Percentiles rank a stretch among this genome's conserved stretches.
Evolutionary conservation across 805 yeast species (phyloP).

Genomic region (Monosporozyma yasuniensis): DNA sequence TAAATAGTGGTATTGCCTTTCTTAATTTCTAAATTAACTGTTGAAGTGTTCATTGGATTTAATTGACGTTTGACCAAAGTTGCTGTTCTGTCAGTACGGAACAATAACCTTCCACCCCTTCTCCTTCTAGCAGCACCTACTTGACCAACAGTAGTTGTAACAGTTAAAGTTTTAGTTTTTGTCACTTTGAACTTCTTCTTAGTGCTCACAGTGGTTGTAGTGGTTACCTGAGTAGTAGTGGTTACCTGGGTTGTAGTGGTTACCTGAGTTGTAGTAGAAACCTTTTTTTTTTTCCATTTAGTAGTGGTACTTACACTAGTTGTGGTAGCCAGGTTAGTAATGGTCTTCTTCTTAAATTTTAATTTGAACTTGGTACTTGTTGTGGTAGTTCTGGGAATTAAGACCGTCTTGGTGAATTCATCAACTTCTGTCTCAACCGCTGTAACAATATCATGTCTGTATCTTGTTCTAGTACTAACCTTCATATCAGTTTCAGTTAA

Average conservation of each 20-base stretch:
- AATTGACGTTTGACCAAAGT: neutral
- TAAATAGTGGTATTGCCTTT: neutral
- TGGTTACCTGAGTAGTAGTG: constrained; percentile 10
- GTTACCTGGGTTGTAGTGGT: constrained; percentile 9
- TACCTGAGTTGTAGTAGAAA: constrained; percentile 8
- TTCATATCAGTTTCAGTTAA: constrained; percentile 19
- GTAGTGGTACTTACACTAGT: constrained; percentile 14
- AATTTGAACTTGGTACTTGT: constrained; percentile 12
- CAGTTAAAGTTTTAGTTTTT: constrained; percentile 7
- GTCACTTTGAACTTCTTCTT: constrained; percentile 2
- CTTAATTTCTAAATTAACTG: neutral
- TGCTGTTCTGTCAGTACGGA: neutral
- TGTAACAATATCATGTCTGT: constrained; percentile 13
- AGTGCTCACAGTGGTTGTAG: constrained; percentile 9
- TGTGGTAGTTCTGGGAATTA: neutral
- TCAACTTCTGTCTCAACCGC: constrained; percentile 21
- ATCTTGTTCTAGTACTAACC: constrained; percentile 14
- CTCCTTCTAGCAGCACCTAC: neutral
- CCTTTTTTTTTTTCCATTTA: constrained; percentile 3
- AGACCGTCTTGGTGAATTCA: constrained; percentile 3
- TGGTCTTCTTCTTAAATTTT: constrained; percentile 9
- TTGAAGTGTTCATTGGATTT: neutral
- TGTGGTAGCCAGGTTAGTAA: constrained; percentile 16
- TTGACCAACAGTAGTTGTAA: constrained; percentile 5
- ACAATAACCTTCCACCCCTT: neutral